These are phyloP conservation scores for Sporothrix sp. DNA, from an alignment of 2,329 filamentous ascomycete genomes.

Conservation along the genomic window DNA sequence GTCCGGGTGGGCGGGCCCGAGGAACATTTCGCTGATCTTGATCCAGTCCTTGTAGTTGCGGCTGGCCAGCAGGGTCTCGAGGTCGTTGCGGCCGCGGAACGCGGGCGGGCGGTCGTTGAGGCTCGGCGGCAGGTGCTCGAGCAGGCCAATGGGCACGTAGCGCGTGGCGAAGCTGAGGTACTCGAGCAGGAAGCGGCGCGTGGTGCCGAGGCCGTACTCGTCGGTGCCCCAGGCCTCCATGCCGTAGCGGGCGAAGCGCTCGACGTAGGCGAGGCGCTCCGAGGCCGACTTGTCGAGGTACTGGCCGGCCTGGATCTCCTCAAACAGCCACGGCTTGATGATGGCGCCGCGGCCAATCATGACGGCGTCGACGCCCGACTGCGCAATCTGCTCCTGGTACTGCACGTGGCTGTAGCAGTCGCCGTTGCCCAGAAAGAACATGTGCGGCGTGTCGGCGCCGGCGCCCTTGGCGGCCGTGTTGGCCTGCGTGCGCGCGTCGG, in stretches of 20 bases:
- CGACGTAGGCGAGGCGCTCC: slow-evolving; percentile 75
- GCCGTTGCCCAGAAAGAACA: slow-evolving; percentile 93
- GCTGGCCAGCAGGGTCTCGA: slow-evolving; percentile 89
- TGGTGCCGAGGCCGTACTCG: slow-evolving; percentile 85
- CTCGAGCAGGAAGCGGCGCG: slow-evolving; percentile 84
- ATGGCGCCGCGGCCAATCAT: slow-evolving; percentile 96
- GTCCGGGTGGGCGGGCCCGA: slow-evolving; percentile 78
- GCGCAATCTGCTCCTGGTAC: slow-evolving; percentile 67
- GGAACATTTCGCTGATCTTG: slow-evolving; percentile 98
- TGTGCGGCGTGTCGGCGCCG: slow-evolving; percentile 55
- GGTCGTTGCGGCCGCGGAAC: slow-evolving; percentile 73
- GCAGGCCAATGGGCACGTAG: slow-evolving; percentile 80
- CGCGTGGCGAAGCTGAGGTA: slow-evolving; percentile 90
- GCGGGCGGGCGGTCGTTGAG: slow-evolving; percentile 83
- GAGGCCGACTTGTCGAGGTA: slow-evolving; percentile 90
- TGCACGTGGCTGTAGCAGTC: slow-evolving; percentile 91
- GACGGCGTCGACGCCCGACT: slow-evolving; percentile 78
- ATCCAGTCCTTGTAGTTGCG: slow-evolving; percentile 96
- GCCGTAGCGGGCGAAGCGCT: slow-evolving; percentile 83
- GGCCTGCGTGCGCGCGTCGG: slow-evolving; percentile 64
- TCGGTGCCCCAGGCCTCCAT: slow-evolving; percentile 94
- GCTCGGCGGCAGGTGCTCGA: slow-evolving; percentile 79
- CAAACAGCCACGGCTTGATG: slow-evolving; percentile 97
- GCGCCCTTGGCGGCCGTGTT: slow-evolving; percentile 65
- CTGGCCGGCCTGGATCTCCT: slow-evolving; percentile 85